Base-by-base conservation (phyloP, 2,329 filamentous ascomycete species). In the Epicoccum sorghinum region DNA sequence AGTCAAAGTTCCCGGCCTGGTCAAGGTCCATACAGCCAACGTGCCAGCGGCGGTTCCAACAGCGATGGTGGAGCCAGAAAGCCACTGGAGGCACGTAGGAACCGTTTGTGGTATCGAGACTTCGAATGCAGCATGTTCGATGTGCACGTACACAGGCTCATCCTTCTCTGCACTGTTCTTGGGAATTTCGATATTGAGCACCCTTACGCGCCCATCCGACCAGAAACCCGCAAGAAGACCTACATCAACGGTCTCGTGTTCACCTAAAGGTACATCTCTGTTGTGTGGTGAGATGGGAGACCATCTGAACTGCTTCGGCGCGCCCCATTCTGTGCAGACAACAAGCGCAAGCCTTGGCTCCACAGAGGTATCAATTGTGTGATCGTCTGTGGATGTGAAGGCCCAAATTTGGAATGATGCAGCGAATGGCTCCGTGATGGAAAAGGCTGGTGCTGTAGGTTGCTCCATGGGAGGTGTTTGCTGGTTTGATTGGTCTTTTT, bases 401-500 rank as follows among this genome's bases (percentile, higher is more conserved):
- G 79, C 74, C 85, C 85, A 87, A 6, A 88, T 79, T 58, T 87
- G 84, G 29, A 87, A 77, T 3, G 78, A 79, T 12, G 79, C 77
- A 13, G 80, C 77, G 56, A 78, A 80, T 13, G 78, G 72, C 6
- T 74, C 67, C 4, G 80, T 80, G 8, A 82, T 75, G 13, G 75
- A 75, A 64, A 85, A 86, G 4, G 83, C 78, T 14, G 81, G 78
- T 7, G 79, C 73, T 48, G 64, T 62, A 14, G 64, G 48, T 54
- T 71, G 55, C 65, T 73, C 61, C 58, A 74, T 38, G 58, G 67
- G 47, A 57, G 69, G 60, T 58, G 67, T 57, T 36, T 72, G 58
- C 30, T 47, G 50, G 4, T 41, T 46, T 4, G 33, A 47, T 4
- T 44, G 51, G 38, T 46, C 53, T 42, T 57, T 66, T 56, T 73